phyloP scores from a whole-genome alignment of 2,329 filamentous ascomycete genomes.

The Aureobasidium melanogenum region DNA sequence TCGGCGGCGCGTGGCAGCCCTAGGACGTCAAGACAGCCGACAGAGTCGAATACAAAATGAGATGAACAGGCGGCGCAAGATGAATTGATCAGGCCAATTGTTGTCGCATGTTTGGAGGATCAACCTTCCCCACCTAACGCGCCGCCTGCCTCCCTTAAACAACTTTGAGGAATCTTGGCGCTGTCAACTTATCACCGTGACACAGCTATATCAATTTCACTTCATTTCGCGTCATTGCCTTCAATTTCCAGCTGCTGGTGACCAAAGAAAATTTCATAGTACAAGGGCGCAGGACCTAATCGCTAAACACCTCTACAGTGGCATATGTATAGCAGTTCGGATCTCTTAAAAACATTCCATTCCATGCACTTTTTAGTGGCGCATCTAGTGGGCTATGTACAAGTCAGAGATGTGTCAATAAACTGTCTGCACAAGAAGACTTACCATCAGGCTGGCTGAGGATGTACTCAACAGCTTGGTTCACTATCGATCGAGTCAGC shows the following conservation, averaged over 20 bases:
- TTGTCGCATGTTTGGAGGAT: slow-evolving; percentile 8
- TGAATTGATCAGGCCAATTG: slow-evolving; percentile 4
- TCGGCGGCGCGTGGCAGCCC: not conserved
- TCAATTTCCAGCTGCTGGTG: not conserved
- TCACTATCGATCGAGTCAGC: slow-evolving; percentile 48
- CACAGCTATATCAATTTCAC: not conserved
- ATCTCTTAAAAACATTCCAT: slow-evolving; percentile 5
- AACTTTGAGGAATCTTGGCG: not conserved
- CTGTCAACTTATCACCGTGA: not conserved
- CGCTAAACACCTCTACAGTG: slow-evolving; percentile 11
- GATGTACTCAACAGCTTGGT: slow-evolving; percentile 93
- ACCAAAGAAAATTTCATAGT: slow-evolving; percentile 13
- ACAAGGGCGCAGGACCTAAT: slow-evolving; percentile 4
- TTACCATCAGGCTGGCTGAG: slow-evolving; percentile 83
- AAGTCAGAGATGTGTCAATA: slow-evolving; percentile 15
- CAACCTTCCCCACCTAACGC: not conserved
- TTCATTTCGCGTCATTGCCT: not conserved
- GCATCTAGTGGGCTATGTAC: slow-evolving; percentile 23
- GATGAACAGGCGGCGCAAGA: not conserved
- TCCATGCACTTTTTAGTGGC: not conserved
- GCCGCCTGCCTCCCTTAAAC: not conserved
- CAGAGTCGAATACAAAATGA: not conserved
- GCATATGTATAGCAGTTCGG: not conserved
- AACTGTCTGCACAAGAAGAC: slow-evolving; percentile 26
- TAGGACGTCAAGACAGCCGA: not conserved